Evolutionary conservation across 2,329 filamentous ascomycete genomes (phyloP), one percentile per base, ranked within the genome.

Genomic region (Diaporthe batatas): DNA sequence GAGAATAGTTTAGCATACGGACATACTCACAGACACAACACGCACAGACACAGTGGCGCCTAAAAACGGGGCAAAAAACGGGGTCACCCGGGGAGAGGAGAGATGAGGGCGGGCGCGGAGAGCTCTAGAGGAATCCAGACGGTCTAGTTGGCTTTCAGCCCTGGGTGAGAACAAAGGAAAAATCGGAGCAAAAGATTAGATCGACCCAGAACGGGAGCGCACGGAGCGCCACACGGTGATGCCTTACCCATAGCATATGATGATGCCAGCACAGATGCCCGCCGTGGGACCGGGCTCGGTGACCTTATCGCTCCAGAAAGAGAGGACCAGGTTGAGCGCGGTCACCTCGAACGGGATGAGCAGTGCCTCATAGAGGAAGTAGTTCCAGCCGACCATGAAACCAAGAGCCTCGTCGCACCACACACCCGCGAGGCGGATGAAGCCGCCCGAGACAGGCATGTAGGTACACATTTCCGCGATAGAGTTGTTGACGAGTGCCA

Each of bases 331-430:
- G 79, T 83, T 79, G 59, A 83, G 75, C n/a, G 83, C 83, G 3
- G 81, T 80, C 54, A 84, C 83, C 75, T 84, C 83, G 74, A 82
- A 84, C 3, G 83, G 83, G 65, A 84, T 84, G 1, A 83, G 78
- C 59, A 80, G 78, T 0, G 82, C 82, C 71, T 84, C 82, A 76
- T 83, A 84, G 25, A 84, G 76, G 72, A 84, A 84, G 76, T 84
- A 84, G 74, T 84, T 84, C 82, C 82, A 84, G 39, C 82, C 83
- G n/a, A 81, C 84, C 79, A 85, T 86, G 77, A 92, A 91, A 34
- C 90, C 90, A 25, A 90, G 83, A 8, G 90, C 85, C 23, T 92
- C 90, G 79, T 92, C 91, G 14, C 90, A 88, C 88, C 90, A 92
- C 76, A 90, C 84, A 32, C 90, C 90, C 6, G 90, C 90, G 77